These are phyloP conservation scores for Cinnamomum chago DNA, from an alignment of 164 flowering plant species.

Conservation along the genomic window DNA sequence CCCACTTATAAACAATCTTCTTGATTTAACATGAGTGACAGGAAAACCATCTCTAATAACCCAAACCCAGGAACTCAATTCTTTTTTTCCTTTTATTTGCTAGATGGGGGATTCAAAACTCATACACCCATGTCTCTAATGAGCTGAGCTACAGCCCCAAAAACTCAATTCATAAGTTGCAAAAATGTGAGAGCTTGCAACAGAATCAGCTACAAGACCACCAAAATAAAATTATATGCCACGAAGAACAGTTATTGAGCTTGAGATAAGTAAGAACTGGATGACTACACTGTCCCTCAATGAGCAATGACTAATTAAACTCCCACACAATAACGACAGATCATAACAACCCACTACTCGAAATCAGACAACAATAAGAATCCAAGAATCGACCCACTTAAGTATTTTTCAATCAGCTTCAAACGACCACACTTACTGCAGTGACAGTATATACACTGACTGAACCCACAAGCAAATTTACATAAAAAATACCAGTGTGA, in stretches of 20 bases:
- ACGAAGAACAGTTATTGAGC: not conserved
- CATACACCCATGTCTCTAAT: not conserved
- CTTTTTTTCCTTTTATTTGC: not conserved
- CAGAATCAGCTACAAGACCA: not conserved
- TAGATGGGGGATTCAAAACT: not conserved
- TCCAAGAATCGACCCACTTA: not conserved
- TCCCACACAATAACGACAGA: not conserved
- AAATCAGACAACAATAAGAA: not conserved
- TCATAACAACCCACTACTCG: not conserved
- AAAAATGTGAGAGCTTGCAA: not conserved
- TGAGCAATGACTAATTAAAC: not conserved
- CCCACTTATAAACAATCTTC: not conserved
- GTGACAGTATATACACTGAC: not conserved
- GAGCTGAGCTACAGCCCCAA: not conserved
- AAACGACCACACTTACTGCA: not conserved
- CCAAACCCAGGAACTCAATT: not conserved
- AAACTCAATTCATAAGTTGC: not conserved
- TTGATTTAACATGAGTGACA: not conserved
- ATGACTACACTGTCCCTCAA: too few relatives aligned
- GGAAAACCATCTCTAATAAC: not conserved
- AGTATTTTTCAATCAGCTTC: not conserved
- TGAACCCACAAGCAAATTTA: not conserved
- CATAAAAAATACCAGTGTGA: not conserved
- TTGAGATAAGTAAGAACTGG: not conserved
- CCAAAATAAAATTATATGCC: not conserved